Evolutionary conservation across 2,329 filamentous ascomycete genomes (phyloP).

Genomic region (Immersiporthe knoxdaviesiana): DNA sequence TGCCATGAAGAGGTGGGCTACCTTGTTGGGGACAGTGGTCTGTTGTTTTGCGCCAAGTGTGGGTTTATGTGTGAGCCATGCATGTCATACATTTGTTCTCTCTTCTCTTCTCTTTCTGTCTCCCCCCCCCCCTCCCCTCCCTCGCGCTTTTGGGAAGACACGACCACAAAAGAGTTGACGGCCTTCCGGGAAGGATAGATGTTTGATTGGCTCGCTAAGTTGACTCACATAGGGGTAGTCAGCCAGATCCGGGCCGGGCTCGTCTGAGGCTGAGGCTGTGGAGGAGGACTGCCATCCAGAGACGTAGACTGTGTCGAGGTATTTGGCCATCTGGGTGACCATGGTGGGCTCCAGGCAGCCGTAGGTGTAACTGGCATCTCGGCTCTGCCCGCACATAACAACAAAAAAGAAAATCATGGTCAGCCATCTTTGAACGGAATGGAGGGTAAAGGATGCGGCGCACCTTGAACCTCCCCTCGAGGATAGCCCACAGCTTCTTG

Average conservation of each 20-base stretch:
- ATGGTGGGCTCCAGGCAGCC: constrained; percentile 97
- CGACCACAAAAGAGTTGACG: too few relatives aligned
- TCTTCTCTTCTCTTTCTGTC: constrained; percentile 10
- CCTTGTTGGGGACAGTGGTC: constrained; percentile 99
- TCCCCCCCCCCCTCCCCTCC: too few relatives aligned
- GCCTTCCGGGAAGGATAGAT: too few relatives aligned
- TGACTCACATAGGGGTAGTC: constrained; percentile 86
- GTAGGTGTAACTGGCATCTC: constrained; percentile 90
- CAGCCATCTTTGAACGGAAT: neutral
- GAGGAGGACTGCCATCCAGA: constrained; percentile 99
- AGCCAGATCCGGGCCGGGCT: constrained; percentile 95
- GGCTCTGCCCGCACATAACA: constrained; percentile 56
- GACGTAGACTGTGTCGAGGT: constrained; percentile 97
- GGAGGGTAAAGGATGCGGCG: constrained; percentile 31
- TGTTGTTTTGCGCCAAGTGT: constrained; percentile 48
- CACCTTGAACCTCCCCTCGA: constrained; percentile 86
- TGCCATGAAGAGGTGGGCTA: constrained; percentile 95
- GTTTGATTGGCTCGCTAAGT: neutral
- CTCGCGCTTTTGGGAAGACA: too few relatives aligned
- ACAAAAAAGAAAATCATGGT: neutral
- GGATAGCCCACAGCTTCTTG: constrained; percentile 92
- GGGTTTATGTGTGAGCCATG: constrained; percentile 41
- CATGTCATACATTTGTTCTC: too few relatives aligned
- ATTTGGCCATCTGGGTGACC: constrained; percentile 99
- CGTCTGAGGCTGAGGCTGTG: constrained; percentile 90